Evolutionary conservation across 179 eudicot species (phyloP).

Genomic region (Drosera spatulata): DNA sequence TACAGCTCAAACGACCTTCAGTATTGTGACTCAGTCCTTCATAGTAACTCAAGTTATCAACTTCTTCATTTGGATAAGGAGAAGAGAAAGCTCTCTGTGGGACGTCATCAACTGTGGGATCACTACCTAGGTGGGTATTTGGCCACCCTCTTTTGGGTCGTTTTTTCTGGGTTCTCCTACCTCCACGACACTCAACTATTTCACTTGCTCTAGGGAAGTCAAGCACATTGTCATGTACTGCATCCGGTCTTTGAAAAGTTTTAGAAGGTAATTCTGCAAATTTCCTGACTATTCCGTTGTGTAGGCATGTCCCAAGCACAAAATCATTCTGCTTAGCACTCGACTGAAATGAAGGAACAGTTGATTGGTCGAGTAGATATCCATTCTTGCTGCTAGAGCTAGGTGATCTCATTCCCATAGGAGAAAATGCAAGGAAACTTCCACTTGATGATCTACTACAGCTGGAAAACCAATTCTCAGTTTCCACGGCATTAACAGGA

Average conservation of each 20-base stretch:
- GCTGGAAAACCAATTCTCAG: conserved; percentile 4
- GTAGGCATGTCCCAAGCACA: conserved; percentile 11
- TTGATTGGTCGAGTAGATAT: conserved; percentile 10
- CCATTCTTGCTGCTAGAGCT: conserved; percentile 11
- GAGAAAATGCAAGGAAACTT: conserved; percentile 12
- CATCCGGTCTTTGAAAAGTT: conserved; percentile 7
- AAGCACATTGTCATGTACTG: conserved; percentile 3
- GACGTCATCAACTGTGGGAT: conserved; percentile 2
- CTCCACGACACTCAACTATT: conserved; percentile 2
- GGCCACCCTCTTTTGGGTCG: conserved; percentile 13
- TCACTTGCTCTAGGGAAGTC: background rate
- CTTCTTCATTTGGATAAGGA: conserved; percentile 10
- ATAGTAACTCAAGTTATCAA: conserved; percentile 10
- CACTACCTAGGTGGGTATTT: conserved; percentile 8
- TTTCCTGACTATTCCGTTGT: conserved; percentile 12
- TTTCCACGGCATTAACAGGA: conserved; percentile 8
- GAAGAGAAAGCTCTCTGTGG: background rate
- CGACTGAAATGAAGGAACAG: conserved; percentile 13
- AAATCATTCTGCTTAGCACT: conserved; percentile 10
- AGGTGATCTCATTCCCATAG: conserved; percentile 18
- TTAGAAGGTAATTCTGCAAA: conserved; percentile 10
- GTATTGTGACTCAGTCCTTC: conserved; percentile 5
- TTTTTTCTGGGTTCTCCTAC: conserved; percentile 13
- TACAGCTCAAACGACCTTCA: conserved; percentile 13
- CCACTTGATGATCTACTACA: conserved; percentile 8